Base-by-base conservation (phyloP, 2,329 filamentous ascomycete species). In the Epichloe gansuensis region DNA sequence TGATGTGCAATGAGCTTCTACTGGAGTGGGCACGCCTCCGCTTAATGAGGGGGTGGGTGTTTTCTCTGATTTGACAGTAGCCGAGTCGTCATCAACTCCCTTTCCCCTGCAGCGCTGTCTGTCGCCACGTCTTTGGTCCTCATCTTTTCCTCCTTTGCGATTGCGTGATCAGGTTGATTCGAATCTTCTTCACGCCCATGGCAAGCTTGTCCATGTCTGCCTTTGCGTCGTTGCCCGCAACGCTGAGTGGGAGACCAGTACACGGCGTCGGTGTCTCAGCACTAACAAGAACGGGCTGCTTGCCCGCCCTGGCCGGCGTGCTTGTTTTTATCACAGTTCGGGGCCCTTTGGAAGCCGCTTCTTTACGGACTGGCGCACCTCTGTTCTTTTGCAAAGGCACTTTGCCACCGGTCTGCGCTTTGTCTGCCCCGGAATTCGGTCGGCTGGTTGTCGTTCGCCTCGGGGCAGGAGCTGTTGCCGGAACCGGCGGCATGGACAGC, bases 311-410 rank as follows among this genome's bases (percentile, higher is more conserved):
- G 4, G 61, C 50, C 11, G 60, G 54, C 13, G 60, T 52, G 15
- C 62, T 60, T 3, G 67, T 50, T 55, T 72, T 75, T 59, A 69
- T 74, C 21, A 65, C 57, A 1, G 57, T 65, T 12, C 68, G 64
- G 6, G 71, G 59, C 4, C 64, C 60, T 45, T 60, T 66, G 8
- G 59, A 58, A 2, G 54, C 59, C 3, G 65, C 53, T n/a, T 76
- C 73, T 55, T 72, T 73, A 34, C 72, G 75, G 9, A 71, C 61
- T 12, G 72, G 64, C 1, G 68, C 63, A 2, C 72, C 61, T n/a
- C 83, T 76, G 2, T 76, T 73, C 66, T 85, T 89, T 61, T 80
- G 86, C 4, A 78, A 70, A 9, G 74, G 69, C 9, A 82, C 65
- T 17, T 68, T 67, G 31, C 72, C 67, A 17, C 63, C 58, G 66